Percentiles rank a stretch among this genome's conserved stretches.
phyloP scores from a whole-genome alignment of 2,329 filamentous ascomycete species.

The Epichloe hybrida region DNA sequence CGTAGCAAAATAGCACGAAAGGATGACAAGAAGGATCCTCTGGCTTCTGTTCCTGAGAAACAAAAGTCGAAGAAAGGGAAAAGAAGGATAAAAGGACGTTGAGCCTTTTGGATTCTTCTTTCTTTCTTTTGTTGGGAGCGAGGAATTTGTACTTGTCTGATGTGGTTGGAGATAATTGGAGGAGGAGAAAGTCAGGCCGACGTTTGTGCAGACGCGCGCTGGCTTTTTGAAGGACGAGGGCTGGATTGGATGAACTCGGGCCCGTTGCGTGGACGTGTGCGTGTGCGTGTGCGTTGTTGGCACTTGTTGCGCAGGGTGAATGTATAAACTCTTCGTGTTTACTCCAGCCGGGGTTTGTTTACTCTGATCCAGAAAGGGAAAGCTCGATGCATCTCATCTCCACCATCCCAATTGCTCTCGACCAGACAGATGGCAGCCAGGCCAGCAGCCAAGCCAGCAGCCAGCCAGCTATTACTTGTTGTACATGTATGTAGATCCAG shows the following conservation, averaged over 20 bases:
- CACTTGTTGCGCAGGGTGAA: conserved; percentile 10
- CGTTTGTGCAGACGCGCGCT: conserved; percentile 18
- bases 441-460: too few relatives aligned
- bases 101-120: conserved; percentile 23
- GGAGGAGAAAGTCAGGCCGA: conserved; percentile 17
- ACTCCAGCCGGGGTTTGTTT: conserved; percentile 13
- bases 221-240: conserved; percentile 28
- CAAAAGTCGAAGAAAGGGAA: conserved; percentile 33
- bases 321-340: conserved; percentile 12
- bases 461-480: too few relatives aligned
- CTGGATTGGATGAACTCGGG: conserved; percentile 14
- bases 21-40: conserved; percentile 56
- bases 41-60: conserved; percentile 48
- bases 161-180: conserved; percentile 27
- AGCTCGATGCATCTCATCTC: conserved; percentile 9
- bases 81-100: conserved; percentile 18
- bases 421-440: not conserved
- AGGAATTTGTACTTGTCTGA: conserved; percentile 11
- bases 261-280: conserved; percentile 5
- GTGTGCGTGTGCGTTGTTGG: conserved; percentile 4
- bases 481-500: not conserved
- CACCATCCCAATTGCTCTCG: conserved; percentile 4
- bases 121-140: conserved; percentile 13
- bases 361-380: conserved; percentile 13
- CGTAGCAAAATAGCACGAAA: conserved; percentile 49